Evolutionary conservation across 2,329 filamentous ascomycete species (phyloP).

Genomic region (Ascosphaera aggregata): DNA sequence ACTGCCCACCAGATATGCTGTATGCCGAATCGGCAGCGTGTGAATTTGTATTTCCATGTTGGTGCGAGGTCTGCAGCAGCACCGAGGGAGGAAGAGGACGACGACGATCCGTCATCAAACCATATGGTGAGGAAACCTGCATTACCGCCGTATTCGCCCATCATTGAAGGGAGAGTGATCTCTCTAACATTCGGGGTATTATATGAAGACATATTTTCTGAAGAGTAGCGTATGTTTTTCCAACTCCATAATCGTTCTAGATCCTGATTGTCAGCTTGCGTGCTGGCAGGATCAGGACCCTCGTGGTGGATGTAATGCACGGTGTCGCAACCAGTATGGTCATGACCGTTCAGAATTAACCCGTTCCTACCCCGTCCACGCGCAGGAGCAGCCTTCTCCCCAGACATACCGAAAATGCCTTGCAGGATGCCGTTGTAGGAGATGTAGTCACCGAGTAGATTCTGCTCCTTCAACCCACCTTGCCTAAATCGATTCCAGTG

Average conservation of each 20-base stretch:
- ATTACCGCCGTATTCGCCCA: slow-evolving; percentile 89
- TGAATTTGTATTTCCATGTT: slow-evolving; percentile 74
- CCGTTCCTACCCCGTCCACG: slow-evolving; percentile 46
- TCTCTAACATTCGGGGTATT: slow-evolving; percentile 40
- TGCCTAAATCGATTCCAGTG: slow-evolving; percentile 15
- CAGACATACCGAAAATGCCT: slow-evolving; percentile 59
- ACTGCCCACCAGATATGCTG: slow-evolving; percentile 92
- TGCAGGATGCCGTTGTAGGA: slow-evolving; percentile 51
- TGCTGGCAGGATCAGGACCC: slow-evolving; percentile 10
- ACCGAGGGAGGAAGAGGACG: slow-evolving; percentile 26
- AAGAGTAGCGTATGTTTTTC: too few relatives aligned
- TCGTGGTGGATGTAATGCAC: slow-evolving; percentile 59
- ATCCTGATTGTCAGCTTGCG: too few relatives aligned
- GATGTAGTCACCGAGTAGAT: slow-evolving; percentile 54
- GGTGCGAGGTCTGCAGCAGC: too few relatives aligned
- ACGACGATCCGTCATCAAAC: too few relatives aligned
- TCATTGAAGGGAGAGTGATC: slow-evolving; percentile 91
- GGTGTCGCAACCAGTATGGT: slow-evolving; percentile 83
- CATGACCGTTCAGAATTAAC: slow-evolving; percentile 75
- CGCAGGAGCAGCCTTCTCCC: slow-evolving; percentile 32
- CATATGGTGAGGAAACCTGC: slow-evolving; percentile 71
- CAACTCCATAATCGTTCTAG: too few relatives aligned
- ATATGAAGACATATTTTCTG: slow-evolving; percentile 2
- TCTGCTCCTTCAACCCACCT: slow-evolving; percentile 53
- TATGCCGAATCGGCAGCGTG: slow-evolving; percentile 52